phyloP scores from a whole-genome alignment of 106 monocot genomes.

The Chionographis japonica region DNA sequence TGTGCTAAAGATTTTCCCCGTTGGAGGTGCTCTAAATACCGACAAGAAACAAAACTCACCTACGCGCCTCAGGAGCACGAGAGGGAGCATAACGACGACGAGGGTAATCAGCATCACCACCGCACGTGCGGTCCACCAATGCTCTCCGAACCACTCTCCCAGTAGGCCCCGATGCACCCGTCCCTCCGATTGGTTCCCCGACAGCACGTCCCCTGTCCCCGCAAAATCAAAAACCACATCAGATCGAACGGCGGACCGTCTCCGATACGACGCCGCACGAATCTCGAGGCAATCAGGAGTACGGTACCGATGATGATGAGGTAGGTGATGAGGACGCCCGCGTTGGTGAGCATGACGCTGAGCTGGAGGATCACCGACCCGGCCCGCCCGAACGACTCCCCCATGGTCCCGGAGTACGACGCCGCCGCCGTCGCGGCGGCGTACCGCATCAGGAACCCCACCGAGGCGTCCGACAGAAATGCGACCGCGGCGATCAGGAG shows the following conservation, averaged over 20 bases:
- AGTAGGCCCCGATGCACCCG: conserved; percentile 36
- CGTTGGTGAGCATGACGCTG: conserved; percentile 28
- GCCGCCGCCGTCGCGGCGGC: neutral
- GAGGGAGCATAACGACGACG: conserved; percentile 38
- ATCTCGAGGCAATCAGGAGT: neutral
- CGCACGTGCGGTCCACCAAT: conserved; percentile 47
- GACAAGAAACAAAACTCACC: conserved; percentile 17
- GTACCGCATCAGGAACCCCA: conserved; percentile 75
- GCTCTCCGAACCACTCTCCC: conserved; percentile 48
- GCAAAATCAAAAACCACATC: neutral
- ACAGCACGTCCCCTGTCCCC: conserved; percentile 45
- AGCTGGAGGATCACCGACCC: conserved; percentile 30
- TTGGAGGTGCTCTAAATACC: too few relatives aligned
- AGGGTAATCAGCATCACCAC: conserved; percentile 31
- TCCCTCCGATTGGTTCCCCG: conserved; percentile 32
- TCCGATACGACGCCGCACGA: too few relatives aligned
- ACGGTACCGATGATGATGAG: conserved; percentile 65
- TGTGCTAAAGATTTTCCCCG: too few relatives aligned
- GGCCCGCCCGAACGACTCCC: conserved; percentile 30
- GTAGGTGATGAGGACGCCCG: conserved; percentile 45
- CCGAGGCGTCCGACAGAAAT: conserved; percentile 52
- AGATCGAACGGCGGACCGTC: too few relatives aligned
- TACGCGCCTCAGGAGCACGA: conserved; percentile 41
- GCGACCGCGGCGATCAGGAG: conserved; percentile 50
- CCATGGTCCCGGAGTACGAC: conserved; percentile 44